Percentiles rank a stretch among this genome's conserved stretches.
phyloP scores from a whole-genome alignment of 345 rosid genomes.

The Sapria himalayana region DNA sequence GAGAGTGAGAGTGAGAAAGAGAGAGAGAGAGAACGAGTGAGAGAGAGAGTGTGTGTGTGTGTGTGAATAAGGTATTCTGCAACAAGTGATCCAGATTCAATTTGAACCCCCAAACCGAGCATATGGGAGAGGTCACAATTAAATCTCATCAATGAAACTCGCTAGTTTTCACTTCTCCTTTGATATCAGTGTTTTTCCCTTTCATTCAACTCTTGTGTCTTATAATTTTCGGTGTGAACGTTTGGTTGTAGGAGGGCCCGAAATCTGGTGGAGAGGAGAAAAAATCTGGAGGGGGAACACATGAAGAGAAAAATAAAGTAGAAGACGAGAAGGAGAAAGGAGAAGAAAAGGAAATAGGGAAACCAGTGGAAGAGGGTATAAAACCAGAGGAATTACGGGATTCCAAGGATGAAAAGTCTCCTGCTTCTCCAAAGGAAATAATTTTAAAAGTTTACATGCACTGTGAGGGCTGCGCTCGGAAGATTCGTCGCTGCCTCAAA shows the following conservation, averaged over 20 bases:
- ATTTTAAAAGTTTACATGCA: slow-evolving; percentile 76
- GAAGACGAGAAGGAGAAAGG: slow-evolving; percentile 13
- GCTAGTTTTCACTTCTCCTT: too few relatives aligned
- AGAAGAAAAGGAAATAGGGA: slow-evolving; percentile 11
- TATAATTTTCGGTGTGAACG: not conserved
- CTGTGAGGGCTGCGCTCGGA: slow-evolving; percentile 94
- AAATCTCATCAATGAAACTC: too few relatives aligned
- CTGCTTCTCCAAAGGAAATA: slow-evolving; percentile 59
- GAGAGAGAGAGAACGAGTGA: too few relatives aligned
- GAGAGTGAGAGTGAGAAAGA: too few relatives aligned
- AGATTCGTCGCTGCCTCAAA: slow-evolving; percentile 50
- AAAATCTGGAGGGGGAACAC: slow-evolving; percentile 15
- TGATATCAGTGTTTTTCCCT: too few relatives aligned
- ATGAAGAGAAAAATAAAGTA: slow-evolving; percentile 18
- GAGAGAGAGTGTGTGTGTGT: too few relatives aligned
- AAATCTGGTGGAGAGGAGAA: slow-evolving; percentile 26
- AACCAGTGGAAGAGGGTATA: slow-evolving; percentile 20
- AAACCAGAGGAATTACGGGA: slow-evolving; percentile 23
- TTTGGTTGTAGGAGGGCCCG: slow-evolving; percentile 27
- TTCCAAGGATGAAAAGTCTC: slow-evolving; percentile 16
- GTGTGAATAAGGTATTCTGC: too few relatives aligned
- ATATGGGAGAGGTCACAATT: too few relatives aligned
- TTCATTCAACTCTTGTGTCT: not conserved
- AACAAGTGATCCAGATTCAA: too few relatives aligned
- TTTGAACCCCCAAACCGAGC: too few relatives aligned